Conservation (phyloP, 371 early-diverging fungal species). For the Lichtheimia ramosa region DNA sequence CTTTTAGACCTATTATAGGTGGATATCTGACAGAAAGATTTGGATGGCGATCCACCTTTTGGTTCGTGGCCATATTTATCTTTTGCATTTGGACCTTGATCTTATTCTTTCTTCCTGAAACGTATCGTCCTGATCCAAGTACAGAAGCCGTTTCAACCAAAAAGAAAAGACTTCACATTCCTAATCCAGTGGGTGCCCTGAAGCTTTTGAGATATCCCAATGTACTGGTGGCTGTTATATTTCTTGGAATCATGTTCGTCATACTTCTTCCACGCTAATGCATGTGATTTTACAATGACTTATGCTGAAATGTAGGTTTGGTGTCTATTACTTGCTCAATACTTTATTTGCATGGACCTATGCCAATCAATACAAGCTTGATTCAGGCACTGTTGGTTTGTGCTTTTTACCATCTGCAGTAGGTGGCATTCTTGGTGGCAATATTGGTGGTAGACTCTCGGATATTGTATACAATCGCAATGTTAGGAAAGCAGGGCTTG, state of each 20-base stretch:
- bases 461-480: constrained; percentile 29
- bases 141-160: background rate
- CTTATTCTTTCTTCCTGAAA: constrained; percentile 44
- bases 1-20: constrained; percentile 42
- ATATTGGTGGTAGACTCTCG: constrained; percentile 40
- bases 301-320: constrained; percentile 14
- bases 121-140: constrained; percentile 9
- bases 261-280: background rate
- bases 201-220: constrained; percentile 26
- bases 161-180: constrained; percentile 1
- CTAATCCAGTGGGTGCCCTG: constrained; percentile 38
- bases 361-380: constrained; percentile 20
- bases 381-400: constrained; percentile 23
- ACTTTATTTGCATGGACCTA: constrained; percentile 26
- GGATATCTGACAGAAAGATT: constrained; percentile 43
- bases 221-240: constrained; percentile 28
- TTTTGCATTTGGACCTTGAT: constrained; percentile 27
- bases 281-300: background rate
- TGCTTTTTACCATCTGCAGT: constrained; percentile 25
- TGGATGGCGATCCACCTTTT: constrained; percentile 48
- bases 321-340: constrained; percentile 19
- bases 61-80: constrained; percentile 31
- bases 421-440: constrained; percentile 39
- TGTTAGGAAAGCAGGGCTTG: constrained; percentile 19
- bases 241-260: constrained; percentile 41